These are phyloP conservation scores for Crucihimalaya himalaica DNA, from an alignment of 345 rosid species.

Conservation along the genomic window DNA sequence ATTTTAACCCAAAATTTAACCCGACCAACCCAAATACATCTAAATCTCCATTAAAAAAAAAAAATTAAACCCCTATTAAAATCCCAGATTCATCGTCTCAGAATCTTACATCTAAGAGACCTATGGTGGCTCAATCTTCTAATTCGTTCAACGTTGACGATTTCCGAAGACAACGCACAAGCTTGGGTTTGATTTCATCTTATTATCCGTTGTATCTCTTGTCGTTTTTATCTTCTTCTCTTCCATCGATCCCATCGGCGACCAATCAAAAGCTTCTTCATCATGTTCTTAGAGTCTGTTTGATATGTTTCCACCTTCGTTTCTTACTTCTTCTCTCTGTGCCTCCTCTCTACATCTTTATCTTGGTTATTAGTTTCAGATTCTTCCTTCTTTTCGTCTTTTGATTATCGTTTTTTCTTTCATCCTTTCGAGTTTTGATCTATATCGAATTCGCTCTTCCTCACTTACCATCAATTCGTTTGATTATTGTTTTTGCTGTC, in stretches of 20 bases:
- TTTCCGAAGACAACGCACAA: slow-evolving; percentile 34
- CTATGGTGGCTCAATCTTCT: slow-evolving; percentile 48
- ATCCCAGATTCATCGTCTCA: slow-evolving; percentile 45
- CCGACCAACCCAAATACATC: too few species aligned
- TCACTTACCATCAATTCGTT: slow-evolving; percentile 59
- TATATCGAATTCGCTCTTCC: slow-evolving; percentile 60
- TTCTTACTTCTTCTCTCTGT: slow-evolving; percentile 55
- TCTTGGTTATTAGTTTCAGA: slow-evolving; percentile 39
- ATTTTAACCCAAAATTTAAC: too few species aligned
- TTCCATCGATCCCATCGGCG: slow-evolving; percentile 40
- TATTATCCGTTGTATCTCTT: slow-evolving; percentile 35
- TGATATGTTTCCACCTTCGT: slow-evolving; percentile 57
- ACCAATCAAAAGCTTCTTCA: slow-evolving; percentile 45
- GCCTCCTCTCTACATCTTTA: slow-evolving; percentile 42
- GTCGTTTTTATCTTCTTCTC: slow-evolving; percentile 35
- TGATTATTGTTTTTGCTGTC: too few species aligned
- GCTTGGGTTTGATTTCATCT: slow-evolving; percentile 32
- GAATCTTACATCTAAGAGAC: slow-evolving; percentile 44
- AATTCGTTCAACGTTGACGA: slow-evolving; percentile 42
- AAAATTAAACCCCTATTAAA: too few species aligned
- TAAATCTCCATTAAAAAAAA: too few species aligned
- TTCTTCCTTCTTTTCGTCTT: slow-evolving; percentile 40
- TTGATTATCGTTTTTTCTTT: slow-evolving; percentile 32
- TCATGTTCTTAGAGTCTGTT: slow-evolving; percentile 54
- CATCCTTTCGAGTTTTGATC: slow-evolving; percentile 23